Conservation (phyloP, 169 alveolate species). For the Plasmodium ovale region DNA sequence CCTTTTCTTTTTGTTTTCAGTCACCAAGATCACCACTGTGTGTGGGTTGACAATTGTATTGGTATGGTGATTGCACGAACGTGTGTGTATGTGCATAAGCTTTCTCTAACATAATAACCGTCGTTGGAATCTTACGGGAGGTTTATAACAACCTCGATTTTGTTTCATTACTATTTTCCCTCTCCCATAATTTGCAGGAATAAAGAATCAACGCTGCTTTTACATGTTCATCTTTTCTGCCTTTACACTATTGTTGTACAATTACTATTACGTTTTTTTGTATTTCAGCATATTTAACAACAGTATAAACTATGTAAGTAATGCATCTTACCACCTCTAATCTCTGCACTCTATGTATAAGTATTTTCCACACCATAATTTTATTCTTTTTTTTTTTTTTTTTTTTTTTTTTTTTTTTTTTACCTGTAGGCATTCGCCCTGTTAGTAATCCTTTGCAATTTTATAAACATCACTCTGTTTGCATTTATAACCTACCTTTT, state of each 20-base stretch:
- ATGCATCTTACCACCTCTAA: no score
- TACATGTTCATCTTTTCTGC: constrained; percentile 78
- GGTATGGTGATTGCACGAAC: constrained; percentile 80
- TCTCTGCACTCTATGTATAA: not conserved
- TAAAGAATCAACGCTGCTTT: constrained; percentile 81
- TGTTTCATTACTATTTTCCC: not conserved
- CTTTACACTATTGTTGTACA: constrained; percentile 22
- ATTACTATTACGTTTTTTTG: constrained; percentile 69
- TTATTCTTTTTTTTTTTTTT: not conserved
- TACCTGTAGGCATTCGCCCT: constrained; percentile 46
- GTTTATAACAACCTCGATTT: not conserved
- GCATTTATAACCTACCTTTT: constrained; percentile 86
- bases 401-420: constrained; percentile 48
- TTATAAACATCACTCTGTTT: constrained; percentile 84
- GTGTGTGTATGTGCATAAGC: constrained; percentile 40
- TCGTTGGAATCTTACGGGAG: no score
- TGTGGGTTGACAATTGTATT: constrained; percentile 97
- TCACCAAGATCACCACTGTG: constrained; percentile 96
- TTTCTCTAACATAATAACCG: no score
- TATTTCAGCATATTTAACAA: constrained; percentile 31
- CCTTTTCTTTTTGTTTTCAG: constrained; percentile 36
- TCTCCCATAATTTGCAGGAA: constrained; percentile 42
- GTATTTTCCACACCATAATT: not conserved
- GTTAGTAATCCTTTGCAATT: constrained; percentile 67
- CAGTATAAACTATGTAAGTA: constrained; percentile 61